Conservation (phyloP, 495 filamentous ascomycete species). For the Penicillium fimorum region DNA sequence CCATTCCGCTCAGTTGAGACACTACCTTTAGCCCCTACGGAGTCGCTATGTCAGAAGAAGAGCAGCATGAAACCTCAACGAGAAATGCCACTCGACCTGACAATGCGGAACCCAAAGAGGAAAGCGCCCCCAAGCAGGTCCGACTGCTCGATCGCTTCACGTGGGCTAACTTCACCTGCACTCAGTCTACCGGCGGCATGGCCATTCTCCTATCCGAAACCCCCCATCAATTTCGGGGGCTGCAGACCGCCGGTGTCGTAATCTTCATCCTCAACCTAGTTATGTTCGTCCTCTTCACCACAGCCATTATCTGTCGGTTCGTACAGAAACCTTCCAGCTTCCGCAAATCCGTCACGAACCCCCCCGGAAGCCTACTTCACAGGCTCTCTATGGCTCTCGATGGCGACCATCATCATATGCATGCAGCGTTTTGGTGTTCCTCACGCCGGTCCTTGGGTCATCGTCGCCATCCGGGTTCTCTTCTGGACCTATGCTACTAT, state of each 20-base stretch:
- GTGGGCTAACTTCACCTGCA: background rate
- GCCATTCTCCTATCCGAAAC: background rate
- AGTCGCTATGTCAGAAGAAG: too few relatives aligned
- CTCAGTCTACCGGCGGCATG: conserved; percentile 1
- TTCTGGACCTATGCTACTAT: conserved; percentile 1
- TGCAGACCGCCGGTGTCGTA: conserved; percentile 2
- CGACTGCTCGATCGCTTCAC: conserved; percentile 1
- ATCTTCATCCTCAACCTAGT: conserved; percentile 4
- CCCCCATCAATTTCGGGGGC: background rate
- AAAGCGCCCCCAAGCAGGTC: background rate
- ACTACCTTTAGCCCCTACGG: background rate
- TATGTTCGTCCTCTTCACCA: background rate
- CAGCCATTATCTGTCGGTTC: background rate
- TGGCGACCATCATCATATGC: conserved; percentile 2
- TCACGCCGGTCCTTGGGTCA: conserved; percentile 2
- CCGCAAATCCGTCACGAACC: background rate
- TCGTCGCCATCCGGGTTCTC: background rate
- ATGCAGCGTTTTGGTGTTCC: background rate
- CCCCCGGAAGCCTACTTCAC: conserved; percentile 1
- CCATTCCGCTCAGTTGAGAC: background rate
- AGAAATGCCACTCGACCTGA: conserved; percentile 1
- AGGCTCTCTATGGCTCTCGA: conserved; percentile 3
- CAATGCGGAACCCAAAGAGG: conserved; percentile 2
- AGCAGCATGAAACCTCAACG: conserved; percentile 2
- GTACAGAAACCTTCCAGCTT: conserved; percentile 2